Evolutionary conservation across 1,139 yeast genomes (phyloP), one percentile per base, ranked within the genome.

Genomic region (Nakaseomyces kungkrabaensis): DNA sequence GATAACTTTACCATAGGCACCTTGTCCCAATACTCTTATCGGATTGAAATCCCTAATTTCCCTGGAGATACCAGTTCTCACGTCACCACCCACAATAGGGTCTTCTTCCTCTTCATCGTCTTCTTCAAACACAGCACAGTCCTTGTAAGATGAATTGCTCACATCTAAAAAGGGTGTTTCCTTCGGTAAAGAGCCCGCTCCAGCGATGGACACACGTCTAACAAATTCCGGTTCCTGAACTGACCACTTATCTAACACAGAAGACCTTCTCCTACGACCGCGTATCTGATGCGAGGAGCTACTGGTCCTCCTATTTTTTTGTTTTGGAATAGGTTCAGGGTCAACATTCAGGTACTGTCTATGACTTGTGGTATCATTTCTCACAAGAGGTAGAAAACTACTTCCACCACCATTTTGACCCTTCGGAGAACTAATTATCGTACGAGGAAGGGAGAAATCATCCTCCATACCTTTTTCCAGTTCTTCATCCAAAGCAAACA

Each of bases 1-100:
- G 24, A 87, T 63, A 2, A 89, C 97, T 63, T 87, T 88, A 5
- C 97, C 97, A 60, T 87, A 89, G 1, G 96, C 89, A 3, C 97
- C 97, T 55, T 82, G 79, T 0, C 97, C 97, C n/a, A 89, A 71
- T 0, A 88, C 94, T 65, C 81, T 84, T 9, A 89, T 68, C 1
- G 86, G 85, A 55, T 78, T 82, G 60, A 89, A 89, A 63, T 89
- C 96, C 1, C 72, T 59, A 1, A 79, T 72, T 55, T 61, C 69
- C 56, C 67, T 57, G 17, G 55, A 50, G 24, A 52, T 22, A 22
- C 43, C 48, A 13, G 37, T 45, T 36, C 47, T 48, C 10, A 32
- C 37, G n/a, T 48, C 49, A 17, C 32, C 46, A 26, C 22, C 36
- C 9, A 38, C 43, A 6, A 27, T 45, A 8, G 40, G 34, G 17